A percentile compares a stretch with the other conserved stretches of the same genome.
Evolutionary conservation across 2,329 filamentous ascomycete species (phyloP).

Genomic region (Aspergillus intermedius): DNA sequence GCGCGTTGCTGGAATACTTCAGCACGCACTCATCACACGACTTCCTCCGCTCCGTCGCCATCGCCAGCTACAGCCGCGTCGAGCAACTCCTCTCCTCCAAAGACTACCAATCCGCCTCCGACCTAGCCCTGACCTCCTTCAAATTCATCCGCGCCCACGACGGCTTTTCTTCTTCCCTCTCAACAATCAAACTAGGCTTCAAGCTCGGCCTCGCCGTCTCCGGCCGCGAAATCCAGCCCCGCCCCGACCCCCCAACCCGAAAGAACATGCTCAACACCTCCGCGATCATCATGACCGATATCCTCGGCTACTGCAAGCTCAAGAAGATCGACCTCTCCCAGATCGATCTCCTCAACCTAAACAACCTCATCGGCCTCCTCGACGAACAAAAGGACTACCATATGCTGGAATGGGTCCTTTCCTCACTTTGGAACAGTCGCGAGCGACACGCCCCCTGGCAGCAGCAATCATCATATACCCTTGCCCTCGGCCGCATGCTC

Average conservation of each 20-base stretch:
- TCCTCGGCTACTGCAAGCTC: conserved; percentile 33
- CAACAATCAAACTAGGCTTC: conserved; percentile 30
- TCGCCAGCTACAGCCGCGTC: conserved; percentile 25
- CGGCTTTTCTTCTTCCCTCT: conserved; percentile 18
- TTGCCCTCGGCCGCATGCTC: conserved; percentile 45
- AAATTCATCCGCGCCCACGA: conserved; percentile 29
- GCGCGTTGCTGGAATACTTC: conserved; percentile 29
- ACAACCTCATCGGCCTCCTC: conserved; percentile 37
- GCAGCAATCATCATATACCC: conserved; percentile 30
- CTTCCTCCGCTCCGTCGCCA: conserved; percentile 33
- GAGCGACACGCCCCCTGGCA: conserved; percentile 39
- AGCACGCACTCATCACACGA: conserved; percentile 27
- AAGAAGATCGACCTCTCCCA: conserved; percentile 40
- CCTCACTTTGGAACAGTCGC: conserved; percentile 40
- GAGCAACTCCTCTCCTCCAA: conserved; percentile 21
- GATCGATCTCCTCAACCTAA: conserved; percentile 36
- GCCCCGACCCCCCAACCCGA: conserved; percentile 28
- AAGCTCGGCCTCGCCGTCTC: conserved; percentile 27
- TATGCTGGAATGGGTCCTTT: conserved; percentile 37
- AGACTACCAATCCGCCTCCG: conserved; percentile 25
- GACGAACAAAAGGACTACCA: conserved; percentile 42
- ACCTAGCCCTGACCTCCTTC: conserved; percentile 29
- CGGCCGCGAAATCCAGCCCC: conserved; percentile 31
- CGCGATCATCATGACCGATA: conserved; percentile 36
- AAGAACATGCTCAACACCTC: conserved; percentile 38